A percentile compares a stretch with the other conserved stretches of the same genome.
These are phyloP conservation scores for Wickerhamiella azyma DNA, from an alignment of 805 yeast species.

Conservation along the genomic window DNA sequence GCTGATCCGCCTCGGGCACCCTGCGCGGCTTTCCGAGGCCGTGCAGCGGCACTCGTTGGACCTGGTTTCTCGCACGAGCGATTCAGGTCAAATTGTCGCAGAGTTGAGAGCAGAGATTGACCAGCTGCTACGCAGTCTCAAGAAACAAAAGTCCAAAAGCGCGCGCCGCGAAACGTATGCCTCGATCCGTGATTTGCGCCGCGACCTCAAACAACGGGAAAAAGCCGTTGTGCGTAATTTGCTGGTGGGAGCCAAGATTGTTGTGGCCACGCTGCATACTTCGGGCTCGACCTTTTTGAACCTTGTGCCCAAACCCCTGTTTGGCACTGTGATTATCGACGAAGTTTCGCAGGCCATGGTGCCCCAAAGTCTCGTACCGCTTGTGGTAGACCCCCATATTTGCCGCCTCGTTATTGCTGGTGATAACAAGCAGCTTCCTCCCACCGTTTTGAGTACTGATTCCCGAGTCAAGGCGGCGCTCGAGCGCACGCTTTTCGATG, in stretches of 20 bases:
- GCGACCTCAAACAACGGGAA: slow-evolving; percentile 58
- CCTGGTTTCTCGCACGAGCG: slow-evolving; percentile 44
- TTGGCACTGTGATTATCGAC: slow-evolving; percentile 78
- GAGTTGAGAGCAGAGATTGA: slow-evolving; percentile 66
- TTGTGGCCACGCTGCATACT: slow-evolving; percentile 79
- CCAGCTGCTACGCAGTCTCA: slow-evolving; percentile 36
- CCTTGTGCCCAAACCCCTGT: slow-evolving; percentile 26
- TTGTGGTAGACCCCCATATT: slow-evolving; percentile 47
- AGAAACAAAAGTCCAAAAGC: slow-evolving; percentile 53
- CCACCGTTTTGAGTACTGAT: slow-evolving; percentile 53
- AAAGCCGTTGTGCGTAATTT: slow-evolving; percentile 45
- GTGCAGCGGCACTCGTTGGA: slow-evolving; percentile 66
- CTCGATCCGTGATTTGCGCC: slow-evolving; percentile 53
- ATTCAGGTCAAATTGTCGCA: slow-evolving; percentile 44
- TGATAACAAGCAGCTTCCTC: slow-evolving; percentile 84
- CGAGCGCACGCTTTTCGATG: slow-evolving; percentile 65
- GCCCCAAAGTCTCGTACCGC: slow-evolving; percentile 94
- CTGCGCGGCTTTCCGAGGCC: slow-evolving; percentile 60
- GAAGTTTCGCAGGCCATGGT: slow-evolving; percentile 91
- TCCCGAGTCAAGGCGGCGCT: slow-evolving; percentile 33
- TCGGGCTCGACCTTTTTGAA: slow-evolving; percentile 46
- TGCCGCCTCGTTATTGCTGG: slow-evolving; percentile 71
- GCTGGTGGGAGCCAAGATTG: slow-evolving; percentile 48
- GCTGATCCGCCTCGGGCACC: slow-evolving; percentile 83
- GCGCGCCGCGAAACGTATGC: slow-evolving; percentile 40